Conservation (phyloP, 2,329 filamentous ascomycete genomes). For the Diplodia corticola region DNA sequence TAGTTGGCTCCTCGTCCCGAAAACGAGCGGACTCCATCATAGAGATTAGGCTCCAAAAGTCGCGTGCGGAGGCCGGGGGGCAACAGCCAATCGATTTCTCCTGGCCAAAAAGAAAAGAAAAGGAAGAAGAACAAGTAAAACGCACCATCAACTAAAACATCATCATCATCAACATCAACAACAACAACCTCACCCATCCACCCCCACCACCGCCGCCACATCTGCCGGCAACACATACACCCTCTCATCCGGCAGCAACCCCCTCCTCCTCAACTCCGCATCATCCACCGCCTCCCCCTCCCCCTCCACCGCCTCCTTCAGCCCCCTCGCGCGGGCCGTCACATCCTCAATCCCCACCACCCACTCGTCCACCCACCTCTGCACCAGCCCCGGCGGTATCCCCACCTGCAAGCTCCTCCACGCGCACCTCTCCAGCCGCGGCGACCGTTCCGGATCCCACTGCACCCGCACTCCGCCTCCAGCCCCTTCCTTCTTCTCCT, state of each 20-base stretch:
- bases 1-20: slow-evolving; percentile 8
- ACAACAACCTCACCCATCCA: not conserved
- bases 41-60: not conserved
- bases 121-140: too few species aligned
- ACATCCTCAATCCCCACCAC: slow-evolving; percentile 60
- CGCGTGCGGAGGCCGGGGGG: too few species aligned
- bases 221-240: slow-evolving; percentile 36
- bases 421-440: slow-evolving; percentile 47
- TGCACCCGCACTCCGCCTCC: slow-evolving; percentile 53
- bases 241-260: slow-evolving; percentile 49
- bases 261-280: slow-evolving; percentile 41
- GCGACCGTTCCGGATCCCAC: slow-evolving; percentile 63
- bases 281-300: slow-evolving; percentile 36
- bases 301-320: slow-evolving; percentile 51
- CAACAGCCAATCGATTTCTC: not conserved
- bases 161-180: not conserved
- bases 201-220: not conserved
- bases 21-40: not conserved
- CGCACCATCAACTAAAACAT: not conserved
- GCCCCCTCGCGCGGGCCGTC: slow-evolving; percentile 52
- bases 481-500: slow-evolving; percentile 22
- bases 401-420: slow-evolving; percentile 64
- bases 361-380: slow-evolving; percentile 53
- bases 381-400: slow-evolving; percentile 50
- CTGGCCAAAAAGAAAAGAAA: too few species aligned